These are phyloP conservation scores for Tuber borchii DNA, from an alignment of 495 filamentous ascomycete genomes.

Conservation along the genomic window DNA sequence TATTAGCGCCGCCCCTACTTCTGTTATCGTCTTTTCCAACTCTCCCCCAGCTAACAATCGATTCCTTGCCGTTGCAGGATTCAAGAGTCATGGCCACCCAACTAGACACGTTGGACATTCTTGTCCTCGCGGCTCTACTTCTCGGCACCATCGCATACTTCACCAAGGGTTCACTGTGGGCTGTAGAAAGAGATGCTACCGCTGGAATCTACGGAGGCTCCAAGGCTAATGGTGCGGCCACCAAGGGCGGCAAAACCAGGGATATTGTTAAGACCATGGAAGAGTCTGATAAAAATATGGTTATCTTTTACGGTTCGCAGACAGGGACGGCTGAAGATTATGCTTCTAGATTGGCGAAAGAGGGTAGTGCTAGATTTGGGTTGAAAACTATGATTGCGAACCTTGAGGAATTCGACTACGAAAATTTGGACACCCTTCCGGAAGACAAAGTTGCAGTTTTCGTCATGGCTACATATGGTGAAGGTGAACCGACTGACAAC, in stretches of 20 bases:
- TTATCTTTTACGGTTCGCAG: conserved; percentile 97
- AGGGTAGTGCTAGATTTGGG: conserved; percentile 91
- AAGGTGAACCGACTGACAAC: conserved; percentile 98
- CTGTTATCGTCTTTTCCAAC: conserved; percentile 5
- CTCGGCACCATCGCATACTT: conserved; percentile 89
- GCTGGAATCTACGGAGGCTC: conserved; percentile 59
- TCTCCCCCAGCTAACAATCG: conserved; percentile 18
- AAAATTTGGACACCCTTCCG: conserved; percentile 83
- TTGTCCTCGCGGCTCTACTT: conserved; percentile 78
- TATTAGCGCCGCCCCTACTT: conserved; percentile 15
- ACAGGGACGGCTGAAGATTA: conserved; percentile 99
- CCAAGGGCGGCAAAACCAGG: conserved; percentile 78
- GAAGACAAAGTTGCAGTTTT: conserved; percentile 90
- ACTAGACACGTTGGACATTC: conserved; percentile 87
- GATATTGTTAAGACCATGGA: conserved; percentile 95
- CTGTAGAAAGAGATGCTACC: conserved; percentile 77
- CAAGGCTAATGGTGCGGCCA: conserved; percentile 53
- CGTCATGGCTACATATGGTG: conserved; percentile 93
- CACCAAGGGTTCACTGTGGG: conserved; percentile 94
- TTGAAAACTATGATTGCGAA: conserved; percentile 98
- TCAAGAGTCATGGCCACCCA: conserved; percentile 64
- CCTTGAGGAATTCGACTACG: conserved; percentile 95
- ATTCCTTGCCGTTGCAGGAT: conserved; percentile 22
- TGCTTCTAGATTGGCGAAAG: conserved; percentile 92
- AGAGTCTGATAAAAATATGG: conserved; percentile 89